Evolutionary conservation across 208 protist species (phyloP), one percentile per base, ranked within the genome.

Genomic region (Trypanosoma platydactyli): DNA sequence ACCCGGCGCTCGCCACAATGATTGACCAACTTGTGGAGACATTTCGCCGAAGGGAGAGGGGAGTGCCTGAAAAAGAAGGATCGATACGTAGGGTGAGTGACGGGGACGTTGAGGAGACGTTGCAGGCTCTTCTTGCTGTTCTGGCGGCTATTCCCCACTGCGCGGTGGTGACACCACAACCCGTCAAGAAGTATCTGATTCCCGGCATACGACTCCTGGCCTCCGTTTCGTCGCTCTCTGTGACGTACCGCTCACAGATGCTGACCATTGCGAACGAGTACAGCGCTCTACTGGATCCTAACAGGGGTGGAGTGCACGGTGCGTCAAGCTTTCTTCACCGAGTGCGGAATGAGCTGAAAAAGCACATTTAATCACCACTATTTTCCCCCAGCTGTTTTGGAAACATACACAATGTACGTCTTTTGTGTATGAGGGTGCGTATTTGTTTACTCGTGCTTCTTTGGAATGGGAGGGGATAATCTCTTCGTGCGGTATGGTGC

Each of bases 151-250:
- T 88, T n/a, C 63, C 82, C 30, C 76, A 64, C 30, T 89, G 81
- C 29, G 83, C 83, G 4, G 83, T 92, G 20, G 83, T 92, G 11
- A 89, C 83, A 22, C 86, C 81, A 42, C 77, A 77, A 22, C 64
- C 83, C 30, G 75, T 89, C 29, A 71, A 62, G 24, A 76, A 76
- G 25, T 80, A 83, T 46, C 66, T 92, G 0, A 58, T 89, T 48
- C 79, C 86, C 0, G 69, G 79, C 35, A 79, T 89, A 41, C 70
- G 64, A 57, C 70, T 77, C 22, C 42, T 92, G 11, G 44, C 49
- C 4, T 76, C 72, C 33, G 2, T 64, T 27, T 29, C 16, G 13
- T 57, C n/a, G 60, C 42, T 49, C 61, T 57, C 65, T 73, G 63
- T 20, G 46, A 42, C 18, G 69, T 54, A 40, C 52, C 81, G 81